phyloP scores from a whole-genome alignment of 306 rosid genomes.

The Ochetophila trinervis region DNA sequence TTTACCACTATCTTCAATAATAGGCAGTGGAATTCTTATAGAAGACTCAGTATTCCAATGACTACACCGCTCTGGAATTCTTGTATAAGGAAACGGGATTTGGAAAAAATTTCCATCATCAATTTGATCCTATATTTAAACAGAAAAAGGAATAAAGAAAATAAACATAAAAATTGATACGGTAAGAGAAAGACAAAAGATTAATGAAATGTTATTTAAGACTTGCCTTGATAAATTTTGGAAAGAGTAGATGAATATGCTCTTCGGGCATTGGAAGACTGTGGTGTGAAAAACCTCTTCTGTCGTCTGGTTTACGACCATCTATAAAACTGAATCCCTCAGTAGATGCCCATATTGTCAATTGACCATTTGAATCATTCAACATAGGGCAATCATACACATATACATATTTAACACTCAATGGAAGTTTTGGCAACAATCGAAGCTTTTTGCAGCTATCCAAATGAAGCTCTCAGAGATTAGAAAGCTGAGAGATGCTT shows the following conservation, averaged over 20 bases:
- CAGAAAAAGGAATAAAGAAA: background rate
- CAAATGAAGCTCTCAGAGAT: conserved; percentile 4
- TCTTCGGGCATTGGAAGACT: background rate
- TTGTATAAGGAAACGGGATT: background rate
- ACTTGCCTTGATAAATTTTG: background rate
- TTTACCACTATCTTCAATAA: background rate
- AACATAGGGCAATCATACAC: no score
- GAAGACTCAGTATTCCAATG: conserved; percentile 3
- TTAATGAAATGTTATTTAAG: no score
- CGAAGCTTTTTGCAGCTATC: background rate
- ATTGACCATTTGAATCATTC: background rate
- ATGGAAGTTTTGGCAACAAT: conserved; percentile 10
- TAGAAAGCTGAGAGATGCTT: conserved; percentile 7
- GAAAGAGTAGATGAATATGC: background rate
- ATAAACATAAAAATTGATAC: background rate
- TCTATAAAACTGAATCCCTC: background rate
- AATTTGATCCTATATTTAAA: background rate
- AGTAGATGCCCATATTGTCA: background rate
- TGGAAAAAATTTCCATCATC: background rate
- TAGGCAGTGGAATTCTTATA: background rate
- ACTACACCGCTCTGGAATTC: background rate
- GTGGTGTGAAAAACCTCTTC: background rate
- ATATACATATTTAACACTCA: background rate
- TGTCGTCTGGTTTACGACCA: background rate
- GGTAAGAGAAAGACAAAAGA: background rate